Evolutionary conservation across 306 rosid species (phyloP).

Genomic region (Vicia sativa): DNA sequence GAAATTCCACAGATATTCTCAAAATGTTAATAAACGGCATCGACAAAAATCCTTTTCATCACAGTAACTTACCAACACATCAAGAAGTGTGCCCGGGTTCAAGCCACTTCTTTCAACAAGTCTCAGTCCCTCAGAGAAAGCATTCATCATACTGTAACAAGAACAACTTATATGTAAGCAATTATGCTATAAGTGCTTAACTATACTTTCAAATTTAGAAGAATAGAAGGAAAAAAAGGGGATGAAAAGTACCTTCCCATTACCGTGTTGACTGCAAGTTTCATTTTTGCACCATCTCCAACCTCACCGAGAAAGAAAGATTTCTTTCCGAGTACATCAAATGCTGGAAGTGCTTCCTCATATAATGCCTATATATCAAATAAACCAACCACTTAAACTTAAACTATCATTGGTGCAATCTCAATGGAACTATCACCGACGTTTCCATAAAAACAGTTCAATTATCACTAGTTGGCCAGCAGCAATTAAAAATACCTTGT

Average conservation of each 20-base stretch:
- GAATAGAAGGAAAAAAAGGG: too few species aligned
- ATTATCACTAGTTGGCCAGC: background rate
- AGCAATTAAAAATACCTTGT: too few species aligned
- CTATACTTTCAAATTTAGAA: too few species aligned
- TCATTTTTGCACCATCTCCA: constrained; percentile 97
- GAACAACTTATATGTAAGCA: background rate
- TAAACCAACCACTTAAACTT: constrained; percentile 24
- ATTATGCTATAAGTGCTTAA: too few species aligned
- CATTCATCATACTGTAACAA: constrained; percentile 73
- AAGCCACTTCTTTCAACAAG: constrained; percentile 73
- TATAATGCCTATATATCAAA: constrained; percentile 58
- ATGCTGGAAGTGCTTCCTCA: constrained; percentile 67
- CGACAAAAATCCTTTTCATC: constrained; percentile 21
- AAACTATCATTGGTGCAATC: too few species aligned
- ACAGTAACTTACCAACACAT: constrained; percentile 62
- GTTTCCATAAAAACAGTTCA: too few species aligned
- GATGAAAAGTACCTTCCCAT: constrained; percentile 79
- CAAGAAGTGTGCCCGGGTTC: constrained; percentile 67
- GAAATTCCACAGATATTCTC: constrained; percentile 29
- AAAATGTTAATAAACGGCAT: constrained; percentile 5
- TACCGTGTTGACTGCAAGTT: constrained; percentile 91
- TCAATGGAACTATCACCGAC: too few species aligned
- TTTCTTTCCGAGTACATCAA: constrained; percentile 75
- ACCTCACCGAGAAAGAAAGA: constrained; percentile 88
- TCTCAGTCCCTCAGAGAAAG: constrained; percentile 81